Base-by-base conservation (phyloP, 2,329 filamentous ascomycete species). In the Pseudocercospora fuligena region DNA sequence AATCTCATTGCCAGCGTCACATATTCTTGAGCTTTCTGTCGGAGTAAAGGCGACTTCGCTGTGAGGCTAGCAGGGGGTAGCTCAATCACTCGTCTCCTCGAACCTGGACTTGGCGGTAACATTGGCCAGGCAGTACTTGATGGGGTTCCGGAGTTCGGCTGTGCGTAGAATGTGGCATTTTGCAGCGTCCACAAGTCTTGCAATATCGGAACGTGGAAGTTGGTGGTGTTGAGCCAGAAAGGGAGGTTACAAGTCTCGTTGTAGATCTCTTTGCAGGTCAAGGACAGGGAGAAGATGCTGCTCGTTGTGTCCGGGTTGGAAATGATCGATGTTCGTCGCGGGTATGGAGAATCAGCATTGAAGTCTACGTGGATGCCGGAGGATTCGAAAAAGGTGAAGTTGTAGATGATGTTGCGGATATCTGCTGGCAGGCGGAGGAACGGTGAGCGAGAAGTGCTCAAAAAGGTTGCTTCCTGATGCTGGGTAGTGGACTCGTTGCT, bases 401-500 rank as follows among this genome's bases (percentile, higher is more conserved):
- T 51, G 61, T 65, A 70, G 36, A 70, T 66, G 53, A 70, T 67
- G 51, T 70, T 69, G 5, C 69, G 66, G 25, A 70, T 60, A 21
- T 69, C 69, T 12, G 64, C 46, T 5, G 69, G 69, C 3, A 70
- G 64, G 9, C 19, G 40, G 29, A 68, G 64, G 25, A 70, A 60
- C 11, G 8, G 23, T 16, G 60, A 62, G 8, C 33, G 36, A 23
- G 25, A 12, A 16, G 23, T 25, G 19, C 9, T 19, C n/a, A 8
- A 25, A 4, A 25, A 33, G n/a, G 9, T 43, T n/a, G 23, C 49
- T 3, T 33, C n/a, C 19, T 33, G 9, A 14, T 51, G 9, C 11
- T 40, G n/a, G 60, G 29, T n/a, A 57, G 23, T 25, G 53, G 33
- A 29, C 11, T 63, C 21, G 49, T 43, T 27, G 60, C 49, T 36